Base-by-base conservation (phyloP, 1,284 basidiomycete genomes). In the Cutaneotrichosporon cutaneum region DNA sequence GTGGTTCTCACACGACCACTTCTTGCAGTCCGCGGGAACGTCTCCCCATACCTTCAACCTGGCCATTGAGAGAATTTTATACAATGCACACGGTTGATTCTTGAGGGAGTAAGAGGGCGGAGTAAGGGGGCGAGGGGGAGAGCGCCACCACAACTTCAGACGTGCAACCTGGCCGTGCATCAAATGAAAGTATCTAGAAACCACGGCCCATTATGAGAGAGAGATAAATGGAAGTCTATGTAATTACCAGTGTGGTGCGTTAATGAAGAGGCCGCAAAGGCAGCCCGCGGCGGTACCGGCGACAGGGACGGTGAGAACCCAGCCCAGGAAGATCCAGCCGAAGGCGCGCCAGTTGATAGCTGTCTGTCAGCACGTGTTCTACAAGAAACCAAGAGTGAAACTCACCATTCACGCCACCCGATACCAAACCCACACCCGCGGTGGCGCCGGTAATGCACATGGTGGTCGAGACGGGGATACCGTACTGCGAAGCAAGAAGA, bases 231-330 rank as follows among this genome's bases (percentile, higher is more conserved):
- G 16, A 13, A 47, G 7, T 24, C 22, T 26, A 47, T 22, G 45
- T 24, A 26, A 14, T 32, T 50, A 58, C 61, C 61, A 70, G 60
- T 64, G 64, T 9, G 80, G 79, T 0, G 79, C 78, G 61, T 81
- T 81, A 65, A 80, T 66, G 67, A 81, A 75, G 62, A 82, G 75
- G 26, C 71, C 81, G 42, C 73, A 66, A 24, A 80, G 68, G 58
- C 74, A 78, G 0, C 80, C 82, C 0, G 78, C 71, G 4, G 79
- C 39, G 9, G 71, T 70, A 35, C 76, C 79, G 10, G 77, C 81
- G 57, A 81, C 77, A 6, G 81, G 81, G 11, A 82, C 75, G 14
- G 81, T 82, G 52, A 81, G 60, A 27, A 82, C 58, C 72, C 77
- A 79, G 5, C 76, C 76, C n/a, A 70, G 55, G 52, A 74, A 55